Percentiles rank a stretch among this genome's conserved stretches.
phyloP scores from a whole-genome alignment of 2,329 filamentous ascomycete genomes.

The Hawksworthiomyces lignivorus region DNA sequence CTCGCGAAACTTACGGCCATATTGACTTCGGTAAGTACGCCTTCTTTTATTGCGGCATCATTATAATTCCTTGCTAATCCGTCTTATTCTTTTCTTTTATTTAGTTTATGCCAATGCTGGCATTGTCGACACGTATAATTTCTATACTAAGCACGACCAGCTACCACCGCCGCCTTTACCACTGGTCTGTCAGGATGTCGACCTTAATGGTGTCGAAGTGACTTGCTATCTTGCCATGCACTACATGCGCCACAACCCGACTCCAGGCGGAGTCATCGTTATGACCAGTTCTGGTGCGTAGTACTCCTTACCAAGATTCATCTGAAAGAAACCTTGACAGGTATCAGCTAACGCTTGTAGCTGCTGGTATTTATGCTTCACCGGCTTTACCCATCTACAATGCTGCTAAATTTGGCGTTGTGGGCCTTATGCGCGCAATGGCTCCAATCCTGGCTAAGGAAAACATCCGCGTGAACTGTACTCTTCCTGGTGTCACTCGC shows the following conservation, averaged over 20 bases:
- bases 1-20: constrained; percentile 24
- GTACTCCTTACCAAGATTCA: too few species aligned
- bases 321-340: too few species aligned
- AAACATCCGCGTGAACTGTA: constrained; percentile 8
- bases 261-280: constrained; percentile 2
- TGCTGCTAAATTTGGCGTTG: constrained; percentile 7
- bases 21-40: constrained; percentile 10
- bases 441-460: constrained; percentile 2
- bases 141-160: constrained; percentile 2
- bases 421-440: constrained; percentile 8
- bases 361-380: constrained; percentile 9
- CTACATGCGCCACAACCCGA: constrained; percentile 12
- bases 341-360: neutral
- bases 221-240: constrained; percentile 11
- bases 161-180: constrained; percentile 2
- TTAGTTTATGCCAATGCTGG: constrained; percentile 10
- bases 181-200: constrained; percentile 17
- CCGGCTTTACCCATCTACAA: constrained; percentile 5
- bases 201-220: constrained; percentile 13
- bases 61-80: too few species aligned
- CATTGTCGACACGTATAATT: neutral
- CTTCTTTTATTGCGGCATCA: too few species aligned
- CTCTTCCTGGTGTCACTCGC: constrained; percentile 5
- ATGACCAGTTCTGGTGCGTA: constrained; percentile 8
- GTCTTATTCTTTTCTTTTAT: too few species aligned